These are phyloP conservation scores for Arachnopeziza araneosa DNA, from an alignment of 2,329 filamentous ascomycete species.

Conservation along the genomic window DNA sequence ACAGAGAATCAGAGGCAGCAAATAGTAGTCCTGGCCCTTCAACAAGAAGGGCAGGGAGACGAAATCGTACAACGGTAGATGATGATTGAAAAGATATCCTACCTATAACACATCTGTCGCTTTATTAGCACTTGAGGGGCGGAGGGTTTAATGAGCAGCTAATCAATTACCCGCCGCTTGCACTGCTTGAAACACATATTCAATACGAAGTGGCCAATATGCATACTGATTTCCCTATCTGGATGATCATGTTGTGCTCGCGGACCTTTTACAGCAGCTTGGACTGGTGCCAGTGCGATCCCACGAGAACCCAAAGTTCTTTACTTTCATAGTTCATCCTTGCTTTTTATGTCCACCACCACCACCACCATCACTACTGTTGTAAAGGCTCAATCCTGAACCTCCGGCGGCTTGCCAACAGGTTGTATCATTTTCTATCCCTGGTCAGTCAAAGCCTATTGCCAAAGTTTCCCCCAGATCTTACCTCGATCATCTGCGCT, in stretches of 20 bases:
- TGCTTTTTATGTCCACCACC: too few relatives aligned
- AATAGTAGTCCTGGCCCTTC: slow-evolving; percentile 12
- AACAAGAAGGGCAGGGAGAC: slow-evolving; percentile 12
- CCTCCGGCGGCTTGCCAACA: slow-evolving; percentile 60
- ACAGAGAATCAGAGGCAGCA: slow-evolving; percentile 19
- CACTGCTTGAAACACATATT: too few relatives aligned
- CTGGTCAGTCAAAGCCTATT: not conserved
- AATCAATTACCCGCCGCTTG: too few relatives aligned
- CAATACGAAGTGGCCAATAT: not conserved
- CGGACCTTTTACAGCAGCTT: too few relatives aligned
- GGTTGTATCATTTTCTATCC: slow-evolving; percentile 62
- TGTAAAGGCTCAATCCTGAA: slow-evolving; percentile 34
- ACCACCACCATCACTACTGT: not conserved
- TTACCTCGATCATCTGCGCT: slow-evolving; percentile 69
- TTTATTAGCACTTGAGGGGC: not conserved
- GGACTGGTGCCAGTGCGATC: too few relatives aligned
- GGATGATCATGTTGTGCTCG: not conserved
- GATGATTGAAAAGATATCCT: not conserved
- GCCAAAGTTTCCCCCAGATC: slow-evolving; percentile 15
- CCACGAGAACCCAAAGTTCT: too few relatives aligned
- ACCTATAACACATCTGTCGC: not conserved
- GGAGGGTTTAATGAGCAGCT: too few relatives aligned
- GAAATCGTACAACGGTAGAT: slow-evolving; percentile 4
- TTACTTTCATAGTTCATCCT: too few relatives aligned
- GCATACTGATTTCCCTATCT: not conserved